Base-by-base conservation (phyloP, 768 basidiomycete species). In the Xerocomellus intermedius region DNA sequence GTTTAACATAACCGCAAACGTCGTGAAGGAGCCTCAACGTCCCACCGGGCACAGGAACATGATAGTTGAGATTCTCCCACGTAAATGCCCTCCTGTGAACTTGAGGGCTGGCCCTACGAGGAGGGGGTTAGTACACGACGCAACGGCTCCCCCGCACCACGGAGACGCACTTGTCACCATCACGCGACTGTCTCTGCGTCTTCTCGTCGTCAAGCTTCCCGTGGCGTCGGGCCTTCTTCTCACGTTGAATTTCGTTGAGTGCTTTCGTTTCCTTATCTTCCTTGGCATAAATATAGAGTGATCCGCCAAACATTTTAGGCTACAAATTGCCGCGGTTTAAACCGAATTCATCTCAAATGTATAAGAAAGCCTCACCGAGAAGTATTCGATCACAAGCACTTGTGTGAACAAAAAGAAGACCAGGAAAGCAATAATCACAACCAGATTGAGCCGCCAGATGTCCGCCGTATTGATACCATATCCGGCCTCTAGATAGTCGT, bases 1-100 rank as follows among this genome's bases (percentile, higher is more conserved):
- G 93, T 61, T 86, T 87, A 41, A 91, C 88, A 64, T 85, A 93
- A 0, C 91, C 91, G 57, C 77, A 80, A 17, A 94, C 82, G 59
- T 91, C 84, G 62, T 91, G 82, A 36, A 94, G 79, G 10, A 94
- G 75, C 41, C 82, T 78, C 8, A 73, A 77, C 14, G 75, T 77
- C 8, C 87, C 87, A 24, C 79, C 79, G 1, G 82, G 76, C 0
- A 86, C 80, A 1, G 87, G 89, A 0, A 93, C 86, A 61, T 81
- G 77, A 62, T 94, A 95, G 68, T 87, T 87, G 49, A 92, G 72
- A 30, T 75, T 71, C 63, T 89, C 84, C 91, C 91, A 96, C 2
- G 93, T 94, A 66, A 96, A 91, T 42, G 83, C 43, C 44, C n/a
- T 59, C 35, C 57, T 56, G 39, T 64, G 59, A 30, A 24, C 30